Conservation (phyloP, 2,329 filamentous ascomycete genomes). For the Hymenoscyphus repandus region DNA sequence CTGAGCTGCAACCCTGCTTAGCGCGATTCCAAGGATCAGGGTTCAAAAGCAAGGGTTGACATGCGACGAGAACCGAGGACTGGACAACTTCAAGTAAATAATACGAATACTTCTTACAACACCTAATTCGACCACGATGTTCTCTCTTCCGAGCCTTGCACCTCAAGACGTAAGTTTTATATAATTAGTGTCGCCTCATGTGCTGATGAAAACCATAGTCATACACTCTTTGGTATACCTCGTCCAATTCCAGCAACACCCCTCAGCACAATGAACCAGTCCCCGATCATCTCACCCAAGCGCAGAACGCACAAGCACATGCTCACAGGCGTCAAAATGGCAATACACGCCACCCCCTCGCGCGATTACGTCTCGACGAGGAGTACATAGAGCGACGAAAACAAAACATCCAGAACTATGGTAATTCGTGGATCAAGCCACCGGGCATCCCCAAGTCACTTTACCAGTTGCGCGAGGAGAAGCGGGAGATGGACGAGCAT, state of each 20-base stretch:
- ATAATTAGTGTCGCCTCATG: not conserved
- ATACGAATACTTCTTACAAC: not conserved
- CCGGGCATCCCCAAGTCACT: constrained; percentile 85
- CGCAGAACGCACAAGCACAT: constrained; percentile 23
- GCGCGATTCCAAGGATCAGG: not conserved
- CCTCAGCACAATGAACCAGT: not conserved
- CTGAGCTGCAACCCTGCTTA: not conserved
- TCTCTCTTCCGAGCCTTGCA: constrained; percentile 59
- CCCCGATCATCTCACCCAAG: constrained; percentile 4
- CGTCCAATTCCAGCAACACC: constrained; percentile 26
- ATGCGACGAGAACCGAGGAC: too few relatives aligned
- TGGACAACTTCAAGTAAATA: not conserved
- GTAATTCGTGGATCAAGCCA: constrained; percentile 83
- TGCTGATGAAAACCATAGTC: constrained; percentile 44
- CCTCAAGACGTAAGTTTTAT: constrained; percentile 59
- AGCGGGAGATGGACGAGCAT: constrained; percentile 81
- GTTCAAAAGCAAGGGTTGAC: not conserved
- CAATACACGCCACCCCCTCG: constrained; percentile 56
- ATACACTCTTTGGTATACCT: constrained; percentile 69
- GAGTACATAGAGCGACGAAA: constrained; percentile 70
- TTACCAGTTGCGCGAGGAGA: constrained; percentile 84
- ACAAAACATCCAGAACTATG: constrained; percentile 78
- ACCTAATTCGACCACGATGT: constrained; percentile 35
- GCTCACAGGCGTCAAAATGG: constrained; percentile 37
- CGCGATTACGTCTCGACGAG: constrained; percentile 71